phyloP scores from a whole-genome alignment of 768 basidiomycete species.

The Xanthoconium purpureum region DNA sequence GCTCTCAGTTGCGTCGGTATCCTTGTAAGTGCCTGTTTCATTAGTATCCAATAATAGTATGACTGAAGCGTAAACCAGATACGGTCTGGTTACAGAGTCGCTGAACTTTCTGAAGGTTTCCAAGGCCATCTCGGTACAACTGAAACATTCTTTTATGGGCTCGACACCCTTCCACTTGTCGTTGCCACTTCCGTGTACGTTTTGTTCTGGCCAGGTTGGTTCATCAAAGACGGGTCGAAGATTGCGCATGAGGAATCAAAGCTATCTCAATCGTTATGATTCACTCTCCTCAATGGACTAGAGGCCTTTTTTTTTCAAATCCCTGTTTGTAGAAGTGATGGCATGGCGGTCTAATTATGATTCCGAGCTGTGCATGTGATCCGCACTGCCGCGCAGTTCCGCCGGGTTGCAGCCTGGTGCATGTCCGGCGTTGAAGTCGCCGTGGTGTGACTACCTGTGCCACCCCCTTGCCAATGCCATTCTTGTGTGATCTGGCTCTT shows the following conservation, averaged over 20 bases:
- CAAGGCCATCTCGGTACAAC: constrained; percentile 52
- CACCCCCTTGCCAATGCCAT: neutral
- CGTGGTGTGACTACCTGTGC: neutral
- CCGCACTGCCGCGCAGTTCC: neutral
- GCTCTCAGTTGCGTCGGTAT: constrained; percentile 59
- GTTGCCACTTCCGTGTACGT: constrained; percentile 56
- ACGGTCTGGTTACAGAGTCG: constrained; percentile 59
- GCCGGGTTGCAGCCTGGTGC: neutral
- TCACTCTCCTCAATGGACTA: too few species aligned
- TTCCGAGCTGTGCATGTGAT: neutral
- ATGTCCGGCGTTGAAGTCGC: neutral
- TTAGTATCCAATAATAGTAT: neutral
- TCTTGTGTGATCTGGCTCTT: neutral
- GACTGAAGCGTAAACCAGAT: constrained; percentile 37
- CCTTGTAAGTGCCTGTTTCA: constrained; percentile 41
- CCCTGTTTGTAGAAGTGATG: neutral
- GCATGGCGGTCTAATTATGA: too few species aligned
- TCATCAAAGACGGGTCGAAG: constrained; percentile 30
- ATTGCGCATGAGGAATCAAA: neutral
- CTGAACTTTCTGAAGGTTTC: constrained; percentile 65
- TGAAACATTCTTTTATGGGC: constrained; percentile 61
- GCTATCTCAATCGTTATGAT: constrained; percentile 27
- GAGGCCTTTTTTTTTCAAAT: neutral
- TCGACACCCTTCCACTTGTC: constrained; percentile 66
- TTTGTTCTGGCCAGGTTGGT: constrained; percentile 63